Percentiles rank a stretch among this genome's conserved stretches.
phyloP scores from a whole-genome alignment of 208 protist genomes.

The Trypanosomatidae sp. region DNA sequence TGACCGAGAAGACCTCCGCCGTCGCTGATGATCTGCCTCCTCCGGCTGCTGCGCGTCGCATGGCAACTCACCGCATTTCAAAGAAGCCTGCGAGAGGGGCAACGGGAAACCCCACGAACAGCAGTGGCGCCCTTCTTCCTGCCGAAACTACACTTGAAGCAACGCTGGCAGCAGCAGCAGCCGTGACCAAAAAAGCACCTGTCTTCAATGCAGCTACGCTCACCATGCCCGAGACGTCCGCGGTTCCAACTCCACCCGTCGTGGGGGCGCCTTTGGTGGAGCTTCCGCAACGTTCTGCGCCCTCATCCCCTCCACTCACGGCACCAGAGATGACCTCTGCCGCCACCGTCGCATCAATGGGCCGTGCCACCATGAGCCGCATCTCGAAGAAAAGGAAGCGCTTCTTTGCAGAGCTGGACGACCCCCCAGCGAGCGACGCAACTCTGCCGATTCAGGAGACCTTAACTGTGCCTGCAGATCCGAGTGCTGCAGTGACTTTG shows the following conservation, averaged over 20 bases:
- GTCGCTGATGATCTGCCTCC: background rate
- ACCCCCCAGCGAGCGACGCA: background rate
- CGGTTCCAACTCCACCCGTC: background rate
- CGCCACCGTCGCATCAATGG: background rate
- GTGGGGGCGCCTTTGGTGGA: background rate
- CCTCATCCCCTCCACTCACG: background rate
- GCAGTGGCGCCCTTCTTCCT: background rate
- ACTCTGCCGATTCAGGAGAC: background rate
- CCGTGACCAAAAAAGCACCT: background rate
- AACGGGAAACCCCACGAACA: background rate
- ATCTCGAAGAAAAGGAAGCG: background rate
- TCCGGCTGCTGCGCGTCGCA: background rate
- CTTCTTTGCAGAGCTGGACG: background rate
- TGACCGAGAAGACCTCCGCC: background rate
- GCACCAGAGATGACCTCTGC: background rate
- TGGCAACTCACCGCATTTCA: background rate
- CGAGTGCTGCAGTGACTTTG: background rate
- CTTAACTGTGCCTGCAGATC: background rate
- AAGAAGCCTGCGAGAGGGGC: background rate
- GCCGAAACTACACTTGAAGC: background rate
- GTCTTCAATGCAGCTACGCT: background rate
- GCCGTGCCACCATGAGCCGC: conserved; percentile 1
- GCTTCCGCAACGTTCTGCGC: background rate
- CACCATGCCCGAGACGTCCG: background rate
- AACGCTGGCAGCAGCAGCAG: background rate